Evolutionary conservation across 2,329 filamentous ascomycete genomes (phyloP).

Genomic region (Cladorrhinum sp.): DNA sequence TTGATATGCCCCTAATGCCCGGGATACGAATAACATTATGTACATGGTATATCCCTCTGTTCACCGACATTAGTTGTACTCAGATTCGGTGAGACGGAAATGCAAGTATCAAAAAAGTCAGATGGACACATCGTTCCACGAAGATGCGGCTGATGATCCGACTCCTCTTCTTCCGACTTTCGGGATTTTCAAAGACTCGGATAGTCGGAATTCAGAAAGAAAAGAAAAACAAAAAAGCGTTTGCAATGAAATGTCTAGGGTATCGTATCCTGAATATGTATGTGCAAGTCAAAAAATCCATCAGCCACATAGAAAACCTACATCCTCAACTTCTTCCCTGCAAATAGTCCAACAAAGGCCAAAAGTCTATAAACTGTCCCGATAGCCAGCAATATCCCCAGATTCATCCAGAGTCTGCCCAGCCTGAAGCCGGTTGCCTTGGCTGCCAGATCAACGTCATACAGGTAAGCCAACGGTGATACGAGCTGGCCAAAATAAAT

Average conservation of each 20-base stretch:
- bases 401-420: conserved; percentile 43
- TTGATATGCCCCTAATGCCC: too few relatives aligned
- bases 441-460: conserved; percentile 46
- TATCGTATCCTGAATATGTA: too few relatives aligned
- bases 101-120: background rate
- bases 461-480: conserved; percentile 48
- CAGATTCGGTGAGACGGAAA: background rate
- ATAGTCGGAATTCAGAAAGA: background rate
- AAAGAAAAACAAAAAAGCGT: background rate
- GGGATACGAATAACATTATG: too few relatives aligned
- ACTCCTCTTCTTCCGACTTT: too few relatives aligned
- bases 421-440: conserved; percentile 45
- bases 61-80: background rate
- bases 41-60: background rate
- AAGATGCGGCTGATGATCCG: background rate
- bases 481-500: conserved; percentile 54
- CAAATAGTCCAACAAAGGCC: conserved; percentile 41
- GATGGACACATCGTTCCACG: background rate
- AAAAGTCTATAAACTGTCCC: conserved; percentile 45
- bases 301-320: background rate
- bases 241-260: background rate
- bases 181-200: background rate
- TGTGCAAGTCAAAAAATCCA: background rate
- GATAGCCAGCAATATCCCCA: conserved; percentile 42
- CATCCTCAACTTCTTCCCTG: conserved; percentile 32